Percentiles rank a stretch among this genome's conserved stretches.
phyloP scores from a whole-genome alignment of 2,329 filamentous ascomycete genomes.

The Colletotrichum spinosum region DNA sequence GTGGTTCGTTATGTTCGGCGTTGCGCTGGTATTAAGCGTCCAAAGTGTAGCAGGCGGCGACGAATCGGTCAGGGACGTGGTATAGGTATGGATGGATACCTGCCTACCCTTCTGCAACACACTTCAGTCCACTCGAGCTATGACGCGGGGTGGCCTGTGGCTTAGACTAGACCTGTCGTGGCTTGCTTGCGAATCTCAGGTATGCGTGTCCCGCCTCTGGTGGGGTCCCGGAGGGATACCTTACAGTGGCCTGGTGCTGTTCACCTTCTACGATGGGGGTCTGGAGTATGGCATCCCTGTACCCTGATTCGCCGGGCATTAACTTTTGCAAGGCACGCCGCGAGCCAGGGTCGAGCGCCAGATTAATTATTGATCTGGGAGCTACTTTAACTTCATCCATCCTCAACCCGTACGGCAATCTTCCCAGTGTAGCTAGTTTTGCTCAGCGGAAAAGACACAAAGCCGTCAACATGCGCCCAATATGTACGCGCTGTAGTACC shows the following conservation, averaged over 20 bases:
- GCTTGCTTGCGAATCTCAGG: constrained; percentile 13
- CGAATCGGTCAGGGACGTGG: not conserved
- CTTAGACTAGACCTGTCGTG: constrained; percentile 12
- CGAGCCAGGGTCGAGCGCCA: constrained; percentile 28
- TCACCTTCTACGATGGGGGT: not conserved
- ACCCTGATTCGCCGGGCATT: constrained; percentile 10
- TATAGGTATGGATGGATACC: no score
- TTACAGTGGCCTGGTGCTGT: not conserved
- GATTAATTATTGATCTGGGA: constrained; percentile 11
- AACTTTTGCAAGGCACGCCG: not conserved
- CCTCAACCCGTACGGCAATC: not conserved
- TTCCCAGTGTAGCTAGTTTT: no score
- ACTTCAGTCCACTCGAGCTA: constrained; percentile 12
- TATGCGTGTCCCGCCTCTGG: not conserved
- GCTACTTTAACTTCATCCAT: constrained; percentile 18
- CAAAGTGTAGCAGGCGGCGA: constrained; percentile 28
- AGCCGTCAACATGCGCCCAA: constrained; percentile 13
- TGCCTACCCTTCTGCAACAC: not conserved
- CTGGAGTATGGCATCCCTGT: not conserved
- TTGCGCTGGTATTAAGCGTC: constrained; percentile 25
- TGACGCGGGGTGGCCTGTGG: constrained; percentile 36
- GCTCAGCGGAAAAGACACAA: no score
- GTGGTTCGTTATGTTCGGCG: no score
- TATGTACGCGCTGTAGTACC: constrained; percentile 21
- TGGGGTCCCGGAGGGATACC: not conserved